These are phyloP conservation scores for Dispira simplex DNA, from an alignment of 192 early-diverging fungal genomes.

Conservation along the genomic window DNA sequence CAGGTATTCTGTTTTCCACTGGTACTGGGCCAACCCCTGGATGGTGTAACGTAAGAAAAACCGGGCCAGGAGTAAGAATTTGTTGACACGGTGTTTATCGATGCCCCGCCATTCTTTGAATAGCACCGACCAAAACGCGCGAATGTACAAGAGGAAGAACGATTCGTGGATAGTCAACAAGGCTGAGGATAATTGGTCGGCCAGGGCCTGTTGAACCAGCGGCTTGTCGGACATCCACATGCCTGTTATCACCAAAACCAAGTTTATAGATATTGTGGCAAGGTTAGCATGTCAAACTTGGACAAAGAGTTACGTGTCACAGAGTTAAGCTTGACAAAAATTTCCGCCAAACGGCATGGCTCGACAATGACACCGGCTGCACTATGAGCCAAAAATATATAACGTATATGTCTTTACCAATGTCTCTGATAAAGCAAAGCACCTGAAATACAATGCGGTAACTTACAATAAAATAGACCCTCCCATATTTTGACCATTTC, in stretches of 20 bases:
- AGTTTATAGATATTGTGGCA: too few relatives aligned
- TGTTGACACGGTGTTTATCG: constrained; percentile 62
- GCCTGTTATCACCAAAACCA: constrained; percentile 25
- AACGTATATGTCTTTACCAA: too few relatives aligned
- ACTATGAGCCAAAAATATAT: too few relatives aligned
- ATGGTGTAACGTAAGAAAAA: constrained; percentile 47
- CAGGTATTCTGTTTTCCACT: constrained; percentile 36
- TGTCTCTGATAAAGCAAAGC: too few relatives aligned
- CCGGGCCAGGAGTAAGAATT: constrained; percentile 56
- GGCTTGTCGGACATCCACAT: constrained; percentile 98
- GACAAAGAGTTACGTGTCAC: too few relatives aligned
- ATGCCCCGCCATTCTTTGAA: constrained; percentile 59
- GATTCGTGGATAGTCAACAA: constrained; percentile 27
- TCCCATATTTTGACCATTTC: constrained; percentile 82
- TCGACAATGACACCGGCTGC: too few relatives aligned
- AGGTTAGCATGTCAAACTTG: too few relatives aligned
- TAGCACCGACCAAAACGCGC: constrained; percentile 50
- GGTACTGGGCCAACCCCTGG: constrained; percentile 35
- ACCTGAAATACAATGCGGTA: neutral
- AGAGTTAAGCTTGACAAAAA: too few relatives aligned
- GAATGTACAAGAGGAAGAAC: constrained; percentile 36
- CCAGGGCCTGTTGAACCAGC: constrained; percentile 74
- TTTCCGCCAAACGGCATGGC: too few relatives aligned
- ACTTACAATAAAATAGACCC: constrained; percentile 81
- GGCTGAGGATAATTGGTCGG: constrained; percentile 54